Conservation (phyloP, 2,329 filamentous ascomycete species). For the Thelonectria discophora region DNA sequence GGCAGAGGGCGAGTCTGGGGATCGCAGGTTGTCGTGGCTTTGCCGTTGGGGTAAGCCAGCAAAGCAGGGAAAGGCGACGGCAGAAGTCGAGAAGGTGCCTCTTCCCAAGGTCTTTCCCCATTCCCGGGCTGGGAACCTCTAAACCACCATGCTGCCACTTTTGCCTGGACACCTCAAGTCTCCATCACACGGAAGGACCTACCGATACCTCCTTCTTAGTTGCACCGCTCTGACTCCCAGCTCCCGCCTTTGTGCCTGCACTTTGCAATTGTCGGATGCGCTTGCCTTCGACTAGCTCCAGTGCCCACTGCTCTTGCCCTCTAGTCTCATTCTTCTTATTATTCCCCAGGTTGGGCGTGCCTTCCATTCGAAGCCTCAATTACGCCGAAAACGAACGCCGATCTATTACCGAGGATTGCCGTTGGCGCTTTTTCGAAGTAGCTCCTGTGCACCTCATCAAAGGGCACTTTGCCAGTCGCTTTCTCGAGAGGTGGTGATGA, state of each 20-base stretch:
- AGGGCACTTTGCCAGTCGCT: background rate
- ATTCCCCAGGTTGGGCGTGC: background rate
- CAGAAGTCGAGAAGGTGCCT: background rate
- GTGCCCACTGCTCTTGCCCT: constrained; percentile 12
- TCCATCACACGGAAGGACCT: constrained; percentile 1
- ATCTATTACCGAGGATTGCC: constrained; percentile 20
- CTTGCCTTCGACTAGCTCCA: constrained; percentile 10
- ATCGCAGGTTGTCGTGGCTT: background rate
- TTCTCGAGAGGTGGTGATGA: constrained; percentile 10
- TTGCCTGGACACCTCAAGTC: background rate
- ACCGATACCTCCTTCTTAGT: background rate
- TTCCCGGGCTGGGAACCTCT: background rate
- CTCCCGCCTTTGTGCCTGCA: background rate
- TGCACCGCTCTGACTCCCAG: background rate
- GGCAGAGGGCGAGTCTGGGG: constrained; percentile 3
- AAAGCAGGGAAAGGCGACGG: background rate
- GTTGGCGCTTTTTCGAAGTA: background rate
- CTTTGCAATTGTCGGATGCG: background rate
- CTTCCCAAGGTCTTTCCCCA: constrained; percentile 1
- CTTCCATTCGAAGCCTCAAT: constrained; percentile 5
- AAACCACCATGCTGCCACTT: background rate
- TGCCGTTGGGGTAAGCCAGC: background rate
- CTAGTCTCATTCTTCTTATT: constrained; percentile 1
- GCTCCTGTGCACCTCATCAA: background rate
- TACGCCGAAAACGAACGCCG: constrained; percentile 8